Evolutionary conservation across 2,329 filamentous ascomycete genomes (phyloP).

Genomic region (Calonectria leucothoes): DNA sequence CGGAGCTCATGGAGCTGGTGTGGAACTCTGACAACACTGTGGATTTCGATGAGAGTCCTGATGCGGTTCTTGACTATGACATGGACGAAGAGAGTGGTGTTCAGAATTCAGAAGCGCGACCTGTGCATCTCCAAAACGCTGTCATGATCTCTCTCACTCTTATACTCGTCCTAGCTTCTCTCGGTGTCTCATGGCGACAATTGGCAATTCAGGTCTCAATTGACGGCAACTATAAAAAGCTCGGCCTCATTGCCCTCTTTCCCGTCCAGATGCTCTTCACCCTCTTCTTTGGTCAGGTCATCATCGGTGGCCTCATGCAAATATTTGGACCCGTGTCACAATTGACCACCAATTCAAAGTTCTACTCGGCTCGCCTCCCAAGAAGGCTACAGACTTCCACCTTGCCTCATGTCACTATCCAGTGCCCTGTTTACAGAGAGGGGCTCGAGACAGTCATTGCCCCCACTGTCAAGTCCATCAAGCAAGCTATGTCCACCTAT

Average conservation of each 20-base stretch:
- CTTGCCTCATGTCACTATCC: conserved; percentile 82
- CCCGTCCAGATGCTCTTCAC: conserved; percentile 85
- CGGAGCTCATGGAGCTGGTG: conserved; percentile 81
- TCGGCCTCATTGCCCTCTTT: conserved; percentile 73
- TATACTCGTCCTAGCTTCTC: conserved; percentile 70
- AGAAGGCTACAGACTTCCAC: conserved; percentile 66
- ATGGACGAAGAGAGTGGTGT: conserved; percentile 80
- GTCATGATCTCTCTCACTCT: conserved; percentile 76
- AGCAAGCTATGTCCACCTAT: conserved; percentile 81
- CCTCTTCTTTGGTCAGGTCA: conserved; percentile 83
- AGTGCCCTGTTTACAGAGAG: conserved; percentile 91
- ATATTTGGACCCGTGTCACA: conserved; percentile 81
- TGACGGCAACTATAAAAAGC: conserved; percentile 70
- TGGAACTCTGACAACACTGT: conserved; percentile 72
- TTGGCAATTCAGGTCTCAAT: conserved; percentile 76
- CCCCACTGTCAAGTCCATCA: conserved; percentile 82
- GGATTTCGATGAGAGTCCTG: conserved; percentile 60
- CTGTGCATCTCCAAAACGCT: conserved; percentile 77
- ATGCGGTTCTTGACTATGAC: conserved; percentile 61
- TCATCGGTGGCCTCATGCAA: conserved; percentile 80
- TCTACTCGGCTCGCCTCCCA: conserved; percentile 80
- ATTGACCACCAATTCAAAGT: conserved; percentile 81
- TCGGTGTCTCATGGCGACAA: conserved; percentile 77
- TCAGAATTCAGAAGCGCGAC: conserved; percentile 71
- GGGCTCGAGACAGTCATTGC: conserved; percentile 79